These are phyloP conservation scores for Globisporangium paroecandrum DNA, from an alignment of 352 stramenopile species.

Conservation along the genomic window DNA sequence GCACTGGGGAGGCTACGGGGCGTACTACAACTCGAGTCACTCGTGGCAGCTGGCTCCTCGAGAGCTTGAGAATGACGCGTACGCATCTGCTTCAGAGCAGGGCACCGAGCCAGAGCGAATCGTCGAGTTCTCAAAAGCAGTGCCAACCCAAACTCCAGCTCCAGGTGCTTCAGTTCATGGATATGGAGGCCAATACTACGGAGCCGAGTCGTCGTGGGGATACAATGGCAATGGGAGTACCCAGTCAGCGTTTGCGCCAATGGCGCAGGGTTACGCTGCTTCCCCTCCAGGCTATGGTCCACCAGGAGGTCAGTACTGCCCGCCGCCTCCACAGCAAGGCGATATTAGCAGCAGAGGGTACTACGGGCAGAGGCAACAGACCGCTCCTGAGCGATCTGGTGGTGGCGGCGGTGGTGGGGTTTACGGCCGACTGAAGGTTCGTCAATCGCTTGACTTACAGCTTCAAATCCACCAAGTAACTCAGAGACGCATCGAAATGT, in stretches of 20 bases:
- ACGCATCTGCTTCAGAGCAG: background rate
- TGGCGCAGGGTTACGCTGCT: slow-evolving; percentile 3
- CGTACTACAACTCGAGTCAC: slow-evolving; percentile 8
- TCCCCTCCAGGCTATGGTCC: background rate
- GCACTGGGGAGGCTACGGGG: slow-evolving; percentile 23
- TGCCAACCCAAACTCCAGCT: background rate
- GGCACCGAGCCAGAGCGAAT: slow-evolving; percentile 13
- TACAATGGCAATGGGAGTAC: slow-evolving; percentile 2
- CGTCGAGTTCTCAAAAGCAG: slow-evolving; percentile 17
- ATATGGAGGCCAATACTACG: slow-evolving; percentile 10
- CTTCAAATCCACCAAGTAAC: background rate
- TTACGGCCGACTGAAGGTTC: slow-evolving; percentile 1
- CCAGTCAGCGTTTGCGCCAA: background rate
- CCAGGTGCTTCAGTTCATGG: background rate
- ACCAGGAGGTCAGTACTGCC: background rate
- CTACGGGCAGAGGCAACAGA: background rate
- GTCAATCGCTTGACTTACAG: background rate
- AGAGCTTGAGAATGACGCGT: slow-evolving; percentile 4
- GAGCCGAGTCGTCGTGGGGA: background rate
- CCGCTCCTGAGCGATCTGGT: background rate
- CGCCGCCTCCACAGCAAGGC: background rate
- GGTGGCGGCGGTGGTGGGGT: background rate
- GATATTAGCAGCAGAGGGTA: background rate
- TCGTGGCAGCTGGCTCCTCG: slow-evolving; percentile 2
- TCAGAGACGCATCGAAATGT: background rate